Evolutionary conservation across 306 rosid genomes (phyloP).

Genomic region (Malus sieversii): DNA sequence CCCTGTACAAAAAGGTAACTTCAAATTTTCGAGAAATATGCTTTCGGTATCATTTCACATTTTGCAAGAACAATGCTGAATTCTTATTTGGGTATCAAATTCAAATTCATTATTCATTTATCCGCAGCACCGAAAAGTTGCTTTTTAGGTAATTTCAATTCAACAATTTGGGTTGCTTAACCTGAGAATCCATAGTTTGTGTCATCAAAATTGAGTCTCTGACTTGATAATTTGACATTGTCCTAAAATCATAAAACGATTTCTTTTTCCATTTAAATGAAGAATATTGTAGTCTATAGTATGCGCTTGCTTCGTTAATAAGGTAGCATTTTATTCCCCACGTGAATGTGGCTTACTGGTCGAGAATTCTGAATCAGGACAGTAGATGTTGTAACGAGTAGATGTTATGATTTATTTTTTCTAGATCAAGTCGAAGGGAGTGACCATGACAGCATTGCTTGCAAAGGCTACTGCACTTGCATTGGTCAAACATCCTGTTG

Average conservation of each 20-base stretch:
- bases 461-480: constrained; percentile 98
- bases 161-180: background rate
- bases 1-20: constrained; percentile 80
- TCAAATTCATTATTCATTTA: background rate
- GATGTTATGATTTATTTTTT: constrained; percentile 5
- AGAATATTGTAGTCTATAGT: background rate
- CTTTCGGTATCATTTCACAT: background rate
- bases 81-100: background rate
- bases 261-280: background rate
- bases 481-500: constrained; percentile 71
- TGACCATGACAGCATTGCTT: constrained; percentile 97
- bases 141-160: background rate
- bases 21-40: background rate
- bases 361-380: background rate
- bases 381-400: background rate
- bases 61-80: background rate
- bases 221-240: background rate
- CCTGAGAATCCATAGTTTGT: background rate
- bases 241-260: background rate
- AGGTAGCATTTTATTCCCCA: background rate
- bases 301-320: background rate
- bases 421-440: constrained; percentile 92
- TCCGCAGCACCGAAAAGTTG: background rate
- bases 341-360: background rate
- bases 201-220: background rate